Evolutionary conservation across 192 early-diverging fungal genomes (phyloP).

Genomic region (Backusella circina): DNA sequence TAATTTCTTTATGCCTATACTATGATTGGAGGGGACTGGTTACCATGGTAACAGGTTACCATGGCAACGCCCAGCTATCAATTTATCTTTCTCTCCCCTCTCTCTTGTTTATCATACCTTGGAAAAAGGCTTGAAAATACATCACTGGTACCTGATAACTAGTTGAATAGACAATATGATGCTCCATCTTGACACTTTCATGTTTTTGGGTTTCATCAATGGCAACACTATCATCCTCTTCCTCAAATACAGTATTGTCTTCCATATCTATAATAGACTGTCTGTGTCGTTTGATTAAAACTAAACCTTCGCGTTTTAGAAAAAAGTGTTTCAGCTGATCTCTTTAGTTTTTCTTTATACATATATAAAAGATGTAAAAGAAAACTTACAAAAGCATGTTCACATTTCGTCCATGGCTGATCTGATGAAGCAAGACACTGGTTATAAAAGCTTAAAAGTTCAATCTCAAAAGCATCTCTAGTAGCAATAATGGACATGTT

Average conservation of each 20-base stretch:
- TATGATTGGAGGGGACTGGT: too few species aligned
- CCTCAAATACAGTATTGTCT: not conserved
- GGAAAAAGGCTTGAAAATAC: slow-evolving; percentile 51
- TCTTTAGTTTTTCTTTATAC: not conserved
- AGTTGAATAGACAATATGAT: slow-evolving; percentile 60
- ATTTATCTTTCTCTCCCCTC: too few species aligned
- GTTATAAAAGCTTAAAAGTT: not conserved
- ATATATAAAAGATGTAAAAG: not conserved
- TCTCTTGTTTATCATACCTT: slow-evolving; percentile 32
- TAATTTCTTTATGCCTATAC: too few species aligned
- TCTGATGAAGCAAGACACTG: not conserved
- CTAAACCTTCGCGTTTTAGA: not conserved
- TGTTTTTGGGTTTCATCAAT: not conserved
- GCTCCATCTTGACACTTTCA: slow-evolving; percentile 32
- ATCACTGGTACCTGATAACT: slow-evolving; percentile 58
- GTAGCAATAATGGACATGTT: not conserved
- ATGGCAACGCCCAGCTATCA: not conserved
- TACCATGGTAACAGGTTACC: not conserved
- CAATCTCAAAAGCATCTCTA: not conserved
- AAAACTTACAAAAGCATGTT: not conserved
- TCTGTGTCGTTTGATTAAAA: not conserved
- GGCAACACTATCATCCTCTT: not conserved
- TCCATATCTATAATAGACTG: not conserved
- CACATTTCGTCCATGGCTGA: not conserved
- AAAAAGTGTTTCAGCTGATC: not conserved